Evolutionary conservation across 176 grass and related monocot species (phyloP).

Genomic region (Calamus simplicifolius): DNA sequence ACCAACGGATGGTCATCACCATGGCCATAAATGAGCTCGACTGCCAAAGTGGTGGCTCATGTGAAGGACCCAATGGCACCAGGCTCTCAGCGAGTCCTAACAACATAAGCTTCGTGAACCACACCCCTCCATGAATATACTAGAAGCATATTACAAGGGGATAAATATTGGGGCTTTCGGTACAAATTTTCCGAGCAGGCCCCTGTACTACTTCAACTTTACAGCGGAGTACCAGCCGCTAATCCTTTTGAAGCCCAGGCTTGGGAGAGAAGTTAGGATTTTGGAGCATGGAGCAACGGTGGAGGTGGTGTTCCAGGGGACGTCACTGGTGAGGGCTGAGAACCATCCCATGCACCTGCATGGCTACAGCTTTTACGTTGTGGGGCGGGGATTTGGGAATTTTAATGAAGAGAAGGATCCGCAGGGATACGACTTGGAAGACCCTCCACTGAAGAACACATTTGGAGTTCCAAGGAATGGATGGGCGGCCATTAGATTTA

Average conservation of each 20-base stretch:
- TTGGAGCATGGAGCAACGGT: constrained; percentile 29
- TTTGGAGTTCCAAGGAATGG: constrained; percentile 30
- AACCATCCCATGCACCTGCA: constrained; percentile 71
- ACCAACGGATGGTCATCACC: constrained; percentile 26
- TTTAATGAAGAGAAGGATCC: constrained; percentile 37
- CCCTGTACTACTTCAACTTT: constrained; percentile 46
- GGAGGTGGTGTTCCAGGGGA: constrained; percentile 64
- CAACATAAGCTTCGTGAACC: constrained; percentile 38
- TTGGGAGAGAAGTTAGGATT: constrained; percentile 31
- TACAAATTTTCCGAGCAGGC: constrained; percentile 17
- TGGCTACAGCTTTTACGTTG: constrained; percentile 44
- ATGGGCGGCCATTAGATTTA: constrained; percentile 37
- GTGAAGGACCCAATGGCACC: background rate
- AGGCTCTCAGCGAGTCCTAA: constrained; percentile 50
- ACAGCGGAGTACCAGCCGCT: constrained; percentile 9
- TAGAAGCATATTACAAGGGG: constrained; percentile 41
- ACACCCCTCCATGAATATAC: constrained; percentile 4
- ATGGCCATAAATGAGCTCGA: background rate
- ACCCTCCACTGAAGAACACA: constrained; percentile 32
- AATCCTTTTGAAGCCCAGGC: constrained; percentile 2
- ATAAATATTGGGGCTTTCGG: constrained; percentile 13
- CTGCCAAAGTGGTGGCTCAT: background rate
- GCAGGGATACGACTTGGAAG: constrained; percentile 40
- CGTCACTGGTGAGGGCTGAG: constrained; percentile 36
- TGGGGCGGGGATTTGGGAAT: constrained; percentile 39